phyloP scores from a whole-genome alignment of 2,329 filamentous ascomycete genomes.

The Aspergillus melleus region DNA sequence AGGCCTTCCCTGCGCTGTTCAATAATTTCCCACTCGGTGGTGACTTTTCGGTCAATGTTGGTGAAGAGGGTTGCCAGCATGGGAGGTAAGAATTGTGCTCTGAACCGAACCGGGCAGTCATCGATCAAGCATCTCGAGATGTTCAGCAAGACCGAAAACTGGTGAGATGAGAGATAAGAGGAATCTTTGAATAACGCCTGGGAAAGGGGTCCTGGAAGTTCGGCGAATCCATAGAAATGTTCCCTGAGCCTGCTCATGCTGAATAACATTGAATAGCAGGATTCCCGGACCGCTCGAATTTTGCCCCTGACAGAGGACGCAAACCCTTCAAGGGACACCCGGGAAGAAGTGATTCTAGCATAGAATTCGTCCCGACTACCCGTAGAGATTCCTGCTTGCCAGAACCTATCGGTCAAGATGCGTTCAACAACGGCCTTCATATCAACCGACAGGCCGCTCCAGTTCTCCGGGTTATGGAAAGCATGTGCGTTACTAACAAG shows the following conservation, averaged over 20 bases:
- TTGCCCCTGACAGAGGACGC: constrained; percentile 90
- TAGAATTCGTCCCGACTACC: constrained; percentile 98
- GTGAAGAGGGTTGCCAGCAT: constrained; percentile 79
- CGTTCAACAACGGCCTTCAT: constrained; percentile 75
- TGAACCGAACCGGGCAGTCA: constrained; percentile 78
- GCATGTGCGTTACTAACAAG: constrained; percentile 88
- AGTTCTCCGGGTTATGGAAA: constrained; percentile 83
- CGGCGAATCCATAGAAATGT: constrained; percentile 86
- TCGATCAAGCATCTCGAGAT: constrained; percentile 86
- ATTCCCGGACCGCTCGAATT: constrained; percentile 85
- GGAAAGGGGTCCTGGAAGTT: constrained; percentile 79
- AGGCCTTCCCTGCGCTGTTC: constrained; percentile 58
- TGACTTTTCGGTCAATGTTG: constrained; percentile 85
- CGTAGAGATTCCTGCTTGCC: constrained; percentile 95
- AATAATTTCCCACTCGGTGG: constrained; percentile 80
- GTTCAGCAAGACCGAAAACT: constrained; percentile 90
- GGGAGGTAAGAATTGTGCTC: constrained; percentile 79
- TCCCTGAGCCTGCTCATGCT: constrained; percentile 85
- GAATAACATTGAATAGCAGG: constrained; percentile 90
- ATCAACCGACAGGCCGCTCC: constrained; percentile 72
- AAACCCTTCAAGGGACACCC: constrained; percentile 85
- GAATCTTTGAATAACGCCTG: constrained; percentile 82
- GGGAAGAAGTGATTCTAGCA: constrained; percentile 83
- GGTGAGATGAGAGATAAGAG: constrained; percentile 81
- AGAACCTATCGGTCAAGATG: constrained; percentile 91